Base-by-base conservation (phyloP, 129 eudicot species). In the Chrysanthemum lavandulifolium region DNA sequence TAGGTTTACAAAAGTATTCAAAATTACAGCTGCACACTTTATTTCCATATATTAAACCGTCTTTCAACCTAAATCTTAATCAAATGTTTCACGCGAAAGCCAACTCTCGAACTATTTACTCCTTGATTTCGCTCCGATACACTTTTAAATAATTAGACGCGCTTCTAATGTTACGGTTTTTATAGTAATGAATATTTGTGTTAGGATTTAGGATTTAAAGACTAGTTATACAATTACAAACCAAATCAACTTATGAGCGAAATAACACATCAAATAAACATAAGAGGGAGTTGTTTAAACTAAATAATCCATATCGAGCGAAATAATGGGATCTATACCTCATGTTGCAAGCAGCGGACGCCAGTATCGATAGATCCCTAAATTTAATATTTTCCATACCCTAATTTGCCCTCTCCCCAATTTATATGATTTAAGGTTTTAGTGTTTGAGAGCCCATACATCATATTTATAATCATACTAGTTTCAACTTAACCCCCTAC, bases 401-500 rank as follows among this genome's bases (percentile, higher is more conserved):
- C 67, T 57, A 72, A 72, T 47, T 43, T 15, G 19, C 25, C 56
- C 57, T 21, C 66, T 18, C 58, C 33, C 65, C 68, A 72, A 60
- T 8, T 60, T 6, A 15, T 47, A 72, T 60, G 47, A 47, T 8
- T 60, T 64, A 3, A 48, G 58, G 76, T 47, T 43, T 43, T 25
- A 45, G 68, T 59, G 68, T 60, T 72, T 52, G 13, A 45, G 15
- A 23, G 18, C 68, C 49, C 14, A 13, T 14, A 59, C 27, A 47
- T 64, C 68, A 6, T 47, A 19, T 72, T 72, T 72, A 72, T 72
- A 72, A n/a, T n/a, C 19, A 60, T 9, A 59, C 6, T 43, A 47
- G 68, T 72, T 60, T 47, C 76, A 72, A 21, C 76, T 60, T 60
- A 47, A 47, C 68, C 68, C 58, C 68, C 49, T 23, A 49, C 47